Percentiles rank a stretch among this genome's conserved stretches.
Conservation (phyloP, 2,329 filamentous ascomycete genomes). For the Cladophialophora bantiana region DNA sequence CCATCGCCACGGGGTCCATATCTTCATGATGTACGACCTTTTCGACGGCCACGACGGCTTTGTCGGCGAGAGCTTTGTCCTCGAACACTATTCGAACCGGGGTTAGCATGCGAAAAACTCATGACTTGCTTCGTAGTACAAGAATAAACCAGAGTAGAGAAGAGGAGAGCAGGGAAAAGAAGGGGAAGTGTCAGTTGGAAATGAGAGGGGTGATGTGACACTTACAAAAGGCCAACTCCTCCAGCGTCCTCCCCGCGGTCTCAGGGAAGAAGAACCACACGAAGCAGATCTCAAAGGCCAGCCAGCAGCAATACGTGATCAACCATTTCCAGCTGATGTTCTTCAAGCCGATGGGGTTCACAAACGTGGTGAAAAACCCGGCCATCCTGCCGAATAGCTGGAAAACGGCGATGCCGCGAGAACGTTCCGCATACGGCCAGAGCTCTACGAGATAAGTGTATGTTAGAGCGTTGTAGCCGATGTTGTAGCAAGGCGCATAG, state of each 20-base stretch:
- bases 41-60: constrained; percentile 48
- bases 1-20: constrained; percentile 21
- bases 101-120: not conserved
- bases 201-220: not conserved
- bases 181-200: not conserved
- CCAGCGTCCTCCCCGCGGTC: constrained; percentile 51
- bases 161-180: not conserved
- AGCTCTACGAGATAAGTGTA: constrained; percentile 68
- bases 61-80: constrained; percentile 46
- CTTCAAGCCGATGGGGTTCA: constrained; percentile 57
- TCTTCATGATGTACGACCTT: constrained; percentile 45
- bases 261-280: constrained; percentile 58
- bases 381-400: constrained; percentile 61
- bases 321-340: constrained; percentile 55
- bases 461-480: constrained; percentile 69
- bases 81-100: constrained; percentile 46
- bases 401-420: constrained; percentile 65
- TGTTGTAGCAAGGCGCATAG: constrained; percentile 29
- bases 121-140: not conserved
- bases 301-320: constrained; percentile 53
- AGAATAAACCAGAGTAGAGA: not conserved
- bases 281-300: constrained; percentile 51
- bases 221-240: constrained; percentile 55
- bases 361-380: constrained; percentile 59
- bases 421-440: constrained; percentile 64